phyloP scores from a whole-genome alignment of 306 rosid genomes.

The Corylus heterophylla region DNA sequence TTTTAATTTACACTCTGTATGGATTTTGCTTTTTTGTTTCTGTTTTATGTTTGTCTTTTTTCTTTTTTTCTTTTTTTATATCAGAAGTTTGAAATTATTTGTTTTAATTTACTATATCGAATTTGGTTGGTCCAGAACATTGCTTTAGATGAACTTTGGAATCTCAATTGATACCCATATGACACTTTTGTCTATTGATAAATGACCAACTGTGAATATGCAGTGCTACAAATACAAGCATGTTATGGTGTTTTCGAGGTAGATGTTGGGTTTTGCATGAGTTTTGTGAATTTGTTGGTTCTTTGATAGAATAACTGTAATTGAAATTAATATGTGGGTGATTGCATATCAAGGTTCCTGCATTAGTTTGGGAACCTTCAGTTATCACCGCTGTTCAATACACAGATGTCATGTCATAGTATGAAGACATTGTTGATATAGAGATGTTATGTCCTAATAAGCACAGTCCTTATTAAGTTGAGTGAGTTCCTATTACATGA shows the following conservation, averaged over 20 bases:
- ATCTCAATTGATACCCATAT: neutral
- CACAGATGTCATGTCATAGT: too few species aligned
- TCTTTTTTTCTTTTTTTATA: neutral
- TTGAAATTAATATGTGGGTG: neutral
- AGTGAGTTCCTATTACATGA: neutral
- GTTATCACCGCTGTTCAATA: too few species aligned
- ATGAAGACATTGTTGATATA: too few species aligned
- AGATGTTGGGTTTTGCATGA: neutral
- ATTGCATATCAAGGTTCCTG: neutral
- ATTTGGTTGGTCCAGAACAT: constrained; percentile 5
- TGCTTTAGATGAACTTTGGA: neutral
- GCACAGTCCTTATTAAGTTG: neutral
- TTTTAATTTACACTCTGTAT: neutral
- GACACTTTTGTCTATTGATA: neutral
- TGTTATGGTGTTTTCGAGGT: neutral
- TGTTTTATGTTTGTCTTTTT: neutral
- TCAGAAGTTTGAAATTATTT: neutral
- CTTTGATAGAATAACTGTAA: neutral
- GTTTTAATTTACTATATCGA: constrained; percentile 1
- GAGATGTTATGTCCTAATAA: too few species aligned
- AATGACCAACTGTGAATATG: neutral
- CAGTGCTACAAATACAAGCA: neutral
- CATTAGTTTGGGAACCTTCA: neutral
- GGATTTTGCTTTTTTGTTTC: neutral
- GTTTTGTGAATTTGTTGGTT: neutral